Base-by-base conservation (phyloP, 2,329 filamentous ascomycete genomes). In the Plenodomus biglobosus region DNA sequence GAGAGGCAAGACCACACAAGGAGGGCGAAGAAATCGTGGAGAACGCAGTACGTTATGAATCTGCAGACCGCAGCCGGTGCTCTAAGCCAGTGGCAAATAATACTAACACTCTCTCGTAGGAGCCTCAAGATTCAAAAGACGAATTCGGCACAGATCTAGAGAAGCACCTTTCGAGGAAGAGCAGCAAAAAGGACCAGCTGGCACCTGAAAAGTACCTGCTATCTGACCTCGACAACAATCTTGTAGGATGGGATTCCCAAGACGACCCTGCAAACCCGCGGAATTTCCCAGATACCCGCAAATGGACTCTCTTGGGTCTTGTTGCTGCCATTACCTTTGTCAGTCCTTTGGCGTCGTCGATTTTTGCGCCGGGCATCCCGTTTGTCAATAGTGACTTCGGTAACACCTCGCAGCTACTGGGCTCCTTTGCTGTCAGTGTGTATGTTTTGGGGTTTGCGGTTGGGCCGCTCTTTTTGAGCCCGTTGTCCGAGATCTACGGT, bases 211-310 rank as follows among this genome's bases (percentile, higher is more conserved):
- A 56, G 4, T 69, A 68, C 39, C 69, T 66, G 1, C 36, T 69
- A 20, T 64, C 56, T 21, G 65, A 72, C 40, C 57, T 71, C 7
- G 65, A 69, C 36, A 61, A 64, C n/a, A 58, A 61, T 2, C 52
- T 72, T 0, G 64, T 72, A 5, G 69, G 69, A 16, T 72, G 69
- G 69, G 69, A 71, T 19, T 47, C 46, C 0, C 67, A 71, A 51
- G 61, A 65, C 16, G 69, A 72, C 36, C 62, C 66, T 2, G 17
- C 34, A 1, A 70, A 72, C 40, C 69, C 57, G 40, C 61, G 69
- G 22, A 72, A 72, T 40, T 70, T 67, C 17, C 39, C 62, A 0
- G 50, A 59, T 2, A 50, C 40, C 0, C 51, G 50, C 32, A 72
- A 72, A 47, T 63, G 62, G 53, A 62, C 54, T 22, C 62, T 61